phyloP scores from a whole-genome alignment of 73 alveolate genomes.

The Paramecium sexaurelia region DNA sequence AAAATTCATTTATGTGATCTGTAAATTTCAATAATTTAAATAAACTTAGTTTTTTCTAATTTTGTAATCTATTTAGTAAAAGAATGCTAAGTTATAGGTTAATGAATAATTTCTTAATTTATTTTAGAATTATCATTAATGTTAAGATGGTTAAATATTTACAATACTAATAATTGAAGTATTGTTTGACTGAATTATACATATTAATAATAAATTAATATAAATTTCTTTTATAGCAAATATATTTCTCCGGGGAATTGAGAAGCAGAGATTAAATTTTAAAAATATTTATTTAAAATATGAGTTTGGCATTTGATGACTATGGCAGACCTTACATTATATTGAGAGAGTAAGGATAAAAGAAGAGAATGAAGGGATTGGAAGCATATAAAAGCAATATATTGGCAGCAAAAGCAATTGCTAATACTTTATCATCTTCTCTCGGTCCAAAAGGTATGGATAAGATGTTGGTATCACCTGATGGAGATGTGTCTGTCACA shows the following conservation, averaged over 20 bases:
- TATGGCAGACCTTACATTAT: conserved; percentile 96
- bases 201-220: neutral
- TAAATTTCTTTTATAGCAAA: neutral
- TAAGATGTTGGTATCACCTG: conserved; percentile 96
- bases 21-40: no score
- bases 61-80: no score
- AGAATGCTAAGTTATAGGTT: no score
- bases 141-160: no score
- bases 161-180: no score
- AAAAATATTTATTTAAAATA: conserved; percentile 34
- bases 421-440: conserved; percentile 90
- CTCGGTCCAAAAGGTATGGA: conserved; percentile 99
- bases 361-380: conserved; percentile 94
- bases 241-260: neutral
- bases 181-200: no score
- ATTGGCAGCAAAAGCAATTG: conserved; percentile 79
- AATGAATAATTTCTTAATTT: no score
- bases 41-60: no score
- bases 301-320: conserved; percentile 88
- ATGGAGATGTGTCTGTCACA: conserved; percentile 98
- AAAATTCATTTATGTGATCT: no score
- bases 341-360: conserved; percentile 92
- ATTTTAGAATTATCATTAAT: no score
- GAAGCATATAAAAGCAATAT: conserved; percentile 92
- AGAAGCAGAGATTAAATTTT: neutral